Conservation (phyloP, 2,329 filamentous ascomycete genomes). For the Fusarium chaquense region DNA sequence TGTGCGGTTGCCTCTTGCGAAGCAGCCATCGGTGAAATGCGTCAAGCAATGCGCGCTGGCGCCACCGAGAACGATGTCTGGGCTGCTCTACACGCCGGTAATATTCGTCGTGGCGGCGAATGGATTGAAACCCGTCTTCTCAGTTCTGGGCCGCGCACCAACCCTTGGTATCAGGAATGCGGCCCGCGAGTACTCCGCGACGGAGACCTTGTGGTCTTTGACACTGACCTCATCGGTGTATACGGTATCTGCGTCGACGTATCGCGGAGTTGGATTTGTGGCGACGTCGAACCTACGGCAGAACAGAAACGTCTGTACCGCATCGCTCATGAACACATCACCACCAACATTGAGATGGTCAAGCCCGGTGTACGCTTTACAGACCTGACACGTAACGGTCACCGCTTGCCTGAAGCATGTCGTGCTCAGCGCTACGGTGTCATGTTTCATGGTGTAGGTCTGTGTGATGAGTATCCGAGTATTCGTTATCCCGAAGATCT, state of each 20-base stretch:
- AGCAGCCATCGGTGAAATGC: background rate
- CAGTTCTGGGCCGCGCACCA: background rate
- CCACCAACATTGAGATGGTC: background rate
- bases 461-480: background rate
- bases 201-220: background rate
- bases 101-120: background rate
- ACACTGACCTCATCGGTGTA: background rate
- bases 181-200: background rate
- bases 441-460: background rate
- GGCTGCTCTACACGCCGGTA: background rate
- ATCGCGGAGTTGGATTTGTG: background rate
- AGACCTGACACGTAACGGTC: background rate
- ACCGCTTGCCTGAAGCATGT: background rate
- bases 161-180: conserved; percentile 4
- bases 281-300: background rate
- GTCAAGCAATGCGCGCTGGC: background rate
- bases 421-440: background rate
- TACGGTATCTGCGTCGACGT: conserved; percentile 6
- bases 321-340: background rate
- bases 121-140: conserved; percentile 3
- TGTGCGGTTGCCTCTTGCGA: background rate
- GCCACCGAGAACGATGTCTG: conserved; percentile 4
- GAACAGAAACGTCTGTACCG: conserved; percentile 1
- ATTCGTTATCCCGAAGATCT: background rate
- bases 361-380: background rate